Evolutionary conservation across 352 stramenopile genomes (phyloP), one percentile per base, ranked within the genome.

Genomic region (Globisporangium canariense): DNA sequence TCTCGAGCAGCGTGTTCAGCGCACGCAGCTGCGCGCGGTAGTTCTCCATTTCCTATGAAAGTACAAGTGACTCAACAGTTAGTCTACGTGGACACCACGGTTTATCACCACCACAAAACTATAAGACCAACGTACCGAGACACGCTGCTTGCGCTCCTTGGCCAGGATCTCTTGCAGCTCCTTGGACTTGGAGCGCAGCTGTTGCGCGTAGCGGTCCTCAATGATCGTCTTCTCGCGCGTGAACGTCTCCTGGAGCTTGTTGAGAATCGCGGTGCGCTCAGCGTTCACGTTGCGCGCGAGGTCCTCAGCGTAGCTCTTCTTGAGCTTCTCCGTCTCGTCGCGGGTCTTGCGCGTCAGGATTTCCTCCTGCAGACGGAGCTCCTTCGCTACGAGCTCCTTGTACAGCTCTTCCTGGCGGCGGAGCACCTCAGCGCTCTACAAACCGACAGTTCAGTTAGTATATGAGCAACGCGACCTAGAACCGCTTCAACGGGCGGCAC

Each of bases 381-480:
- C 84, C 62, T 83, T 83, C n/a, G 77, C 79, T 4, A 93, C 61
- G 25, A 93, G 65, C 66, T 93, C 84, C 65, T 88, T 88, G 75
- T 93, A 81, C 62, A 88, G 65, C 43, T 85, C 70, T 32, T 89
- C 79, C 65, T 93, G 85, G 43, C 71, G 78, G 10, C 73, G 68
- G 2, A 93, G 73, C 45, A 91, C 75, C 57, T 88, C 77, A 1
- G 70, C 51, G 54, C 77, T 89, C 76, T 80, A 59, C 18, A 45
- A 28, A 28, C 1, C 1, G 7, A 28, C 5, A 57, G 28, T 16
- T 16, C 10, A 55, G 11, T 25, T 25, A 18, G 10, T 11, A 58
- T 4, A 1, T 22, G 9, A 28, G 30, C n/a, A 36, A 32, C 43
- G 18, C 28, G 57, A 25, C 13, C 6, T 2, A 10, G 18, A 40